Evolutionary conservation across 2,329 filamentous ascomycete species (phyloP).

Genomic region (Ophiostoma perfectum): DNA sequence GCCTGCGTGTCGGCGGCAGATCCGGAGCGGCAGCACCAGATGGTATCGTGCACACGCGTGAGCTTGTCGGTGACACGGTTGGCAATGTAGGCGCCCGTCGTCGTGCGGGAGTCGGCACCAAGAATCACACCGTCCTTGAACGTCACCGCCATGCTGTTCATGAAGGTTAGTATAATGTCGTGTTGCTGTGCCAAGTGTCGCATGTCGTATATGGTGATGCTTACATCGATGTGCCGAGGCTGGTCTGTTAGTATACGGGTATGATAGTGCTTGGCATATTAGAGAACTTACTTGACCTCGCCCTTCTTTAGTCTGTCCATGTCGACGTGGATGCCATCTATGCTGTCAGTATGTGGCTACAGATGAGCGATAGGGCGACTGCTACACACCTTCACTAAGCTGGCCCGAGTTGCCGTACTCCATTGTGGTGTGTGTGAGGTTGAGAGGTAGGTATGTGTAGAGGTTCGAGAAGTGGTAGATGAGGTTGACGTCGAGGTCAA

Average conservation of each 20-base stretch:
- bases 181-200: not conserved
- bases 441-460: no score
- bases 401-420: slow-evolving; percentile 59
- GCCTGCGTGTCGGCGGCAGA: slow-evolving; percentile 97
- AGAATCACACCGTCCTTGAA: slow-evolving; percentile 98
- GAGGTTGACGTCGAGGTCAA: not conserved
- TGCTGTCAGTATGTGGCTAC: not conserved
- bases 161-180: slow-evolving; percentile 4
- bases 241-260: slow-evolving; percentile 40
- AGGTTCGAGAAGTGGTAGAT: not conserved
- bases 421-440: slow-evolving; percentile 40
- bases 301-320: slow-evolving; percentile 99
- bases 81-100: slow-evolving; percentile 95
- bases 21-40: slow-evolving; percentile 98
- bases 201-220: slow-evolving; percentile 13
- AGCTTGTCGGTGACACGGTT: slow-evolving; percentile 99
- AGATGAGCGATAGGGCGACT: not conserved
- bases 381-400: slow-evolving; percentile 52
- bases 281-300: slow-evolving; percentile 81
- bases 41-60: slow-evolving; percentile 95
- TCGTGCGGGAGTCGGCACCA: slow-evolving; percentile 93
- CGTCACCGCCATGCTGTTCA: slow-evolving; percentile 86
- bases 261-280: not conserved
- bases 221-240: slow-evolving; percentile 95
- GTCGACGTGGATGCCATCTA: slow-evolving; percentile 98